Evolutionary conservation across 2,329 filamentous ascomycete species (phyloP).

Genomic region (Amylocarpus encephaloides): DNA sequence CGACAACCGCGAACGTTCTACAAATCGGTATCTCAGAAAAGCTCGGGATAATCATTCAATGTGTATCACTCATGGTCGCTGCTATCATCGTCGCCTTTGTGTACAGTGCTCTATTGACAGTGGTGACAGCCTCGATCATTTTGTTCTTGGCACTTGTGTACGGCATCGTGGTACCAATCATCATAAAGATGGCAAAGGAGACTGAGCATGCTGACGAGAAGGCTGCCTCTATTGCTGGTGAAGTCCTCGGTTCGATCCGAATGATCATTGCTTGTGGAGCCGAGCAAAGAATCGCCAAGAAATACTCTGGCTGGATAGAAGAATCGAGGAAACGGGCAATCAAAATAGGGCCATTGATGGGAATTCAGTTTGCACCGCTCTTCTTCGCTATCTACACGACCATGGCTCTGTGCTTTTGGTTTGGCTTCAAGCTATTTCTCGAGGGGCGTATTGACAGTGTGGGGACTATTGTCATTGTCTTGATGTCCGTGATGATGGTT

Average conservation of each 20-base stretch:
- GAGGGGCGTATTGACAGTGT: slow-evolving; percentile 43
- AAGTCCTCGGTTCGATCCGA: slow-evolving; percentile 52
- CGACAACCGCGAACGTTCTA: slow-evolving; percentile 58
- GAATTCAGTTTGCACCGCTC: slow-evolving; percentile 46
- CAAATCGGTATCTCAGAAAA: slow-evolving; percentile 61
- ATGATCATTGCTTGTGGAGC: slow-evolving; percentile 60
- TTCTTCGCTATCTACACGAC: slow-evolving; percentile 33
- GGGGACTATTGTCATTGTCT: slow-evolving; percentile 39
- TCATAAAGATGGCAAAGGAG: slow-evolving; percentile 44
- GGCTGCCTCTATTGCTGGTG: slow-evolving; percentile 53
- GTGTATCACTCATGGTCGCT: slow-evolving; percentile 44
- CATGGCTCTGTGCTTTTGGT: slow-evolving; percentile 58
- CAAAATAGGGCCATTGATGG: slow-evolving; percentile 44
- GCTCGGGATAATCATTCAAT: slow-evolving; percentile 53
- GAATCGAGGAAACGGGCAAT: slow-evolving; percentile 46
- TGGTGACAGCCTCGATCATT: slow-evolving; percentile 51
- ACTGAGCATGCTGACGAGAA: slow-evolving; percentile 47
- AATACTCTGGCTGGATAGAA: slow-evolving; percentile 50
- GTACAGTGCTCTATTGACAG: slow-evolving; percentile 52
- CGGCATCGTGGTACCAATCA: slow-evolving; percentile 45
- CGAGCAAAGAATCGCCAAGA: slow-evolving; percentile 45
- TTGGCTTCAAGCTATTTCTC: slow-evolving; percentile 46
- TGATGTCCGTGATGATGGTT: slow-evolving; percentile 52
- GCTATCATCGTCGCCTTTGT: slow-evolving; percentile 50
- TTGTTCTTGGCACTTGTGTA: slow-evolving; percentile 49